A percentile compares a stretch with the other conserved stretches of the same genome.
Evolutionary conservation across 257 asterid genomes (phyloP).

Genomic region (Gentiana macrophylla): DNA sequence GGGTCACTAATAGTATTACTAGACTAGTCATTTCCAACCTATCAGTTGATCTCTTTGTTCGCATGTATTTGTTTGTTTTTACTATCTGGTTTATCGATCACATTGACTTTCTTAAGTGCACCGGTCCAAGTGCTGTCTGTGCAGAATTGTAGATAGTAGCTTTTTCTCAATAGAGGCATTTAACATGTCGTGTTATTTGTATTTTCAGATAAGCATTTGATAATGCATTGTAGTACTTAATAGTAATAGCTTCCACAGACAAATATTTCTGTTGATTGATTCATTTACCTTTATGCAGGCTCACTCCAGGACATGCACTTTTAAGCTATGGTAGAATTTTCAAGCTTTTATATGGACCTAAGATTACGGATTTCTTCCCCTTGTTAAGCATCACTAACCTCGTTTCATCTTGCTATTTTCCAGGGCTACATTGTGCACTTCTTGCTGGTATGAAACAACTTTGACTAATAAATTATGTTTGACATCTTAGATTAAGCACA

Average conservation of each 20-base stretch:
- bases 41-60: neutral
- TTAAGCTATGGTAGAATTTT: constrained; percentile 78
- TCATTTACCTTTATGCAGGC: constrained; percentile 35
- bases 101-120: too few relatives aligned
- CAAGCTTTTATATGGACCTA: constrained; percentile 1
- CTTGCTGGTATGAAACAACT: constrained; percentile 61
- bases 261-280: too few relatives aligned
- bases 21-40: neutral
- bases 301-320: constrained; percentile 80
- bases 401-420: constrained; percentile 18
- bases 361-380: constrained; percentile 1
- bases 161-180: too few relatives aligned
- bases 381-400: constrained; percentile 10
- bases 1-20: neutral
- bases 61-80: neutral
- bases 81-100: neutral
- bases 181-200: neutral
- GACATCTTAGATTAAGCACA: neutral
- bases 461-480: neutral
- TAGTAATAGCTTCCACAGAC: too few relatives aligned
- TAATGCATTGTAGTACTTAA: too few relatives aligned
- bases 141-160: too few relatives aligned
- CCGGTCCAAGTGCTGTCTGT: too few relatives aligned
- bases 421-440: constrained; percentile 92
- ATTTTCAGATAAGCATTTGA: too few relatives aligned